Base-by-base conservation (phyloP, 169 alveolate species). In the Plasmodium gaboni region DNA sequence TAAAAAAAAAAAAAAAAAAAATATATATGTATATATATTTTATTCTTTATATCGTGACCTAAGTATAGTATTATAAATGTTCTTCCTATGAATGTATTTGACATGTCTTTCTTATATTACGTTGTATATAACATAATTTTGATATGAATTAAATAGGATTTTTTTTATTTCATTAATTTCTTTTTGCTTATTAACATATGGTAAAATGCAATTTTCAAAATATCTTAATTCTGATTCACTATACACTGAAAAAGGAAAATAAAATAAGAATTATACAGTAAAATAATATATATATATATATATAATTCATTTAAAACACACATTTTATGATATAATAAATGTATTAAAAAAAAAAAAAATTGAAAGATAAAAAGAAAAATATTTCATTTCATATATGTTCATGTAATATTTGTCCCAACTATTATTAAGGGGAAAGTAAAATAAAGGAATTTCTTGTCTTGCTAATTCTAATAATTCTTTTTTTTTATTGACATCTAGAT, bases 161-260 rank as follows among this genome's bases (percentile, higher is more conserved):
- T 83, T 83, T 2, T 83, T 74, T 12, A 70, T 55, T 63, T 83
- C 73, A 32, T 67, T 69, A 46, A 70, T 51, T 44, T 67, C 73
- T 19, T 83, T 68, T 63, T 83, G 86, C 61, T 68, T 69, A 24
- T 70, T 67, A 26, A 83, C 91, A 57, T 83, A 83, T 24, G 91
- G 91, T 0, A 83, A 26, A 73, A 83, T 22, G 26, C 70, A 38
- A 22, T 53, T 70, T 63, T 70, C 85, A 59, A 69, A 68, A 63
- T 69, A 83, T 19, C 70, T 68, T 15, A 83, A 53, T 28, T 83
- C 91, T 42, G 65, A 72, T 83, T 83, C 91, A 51, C 42, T 83
- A 48, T 83, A 83, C 91, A 83, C 91, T 83, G 7, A 46, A 50
- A 55, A 10, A 63, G 48, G 38, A 53, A 19, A 67, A 24, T 12